Percentiles rank a stretch among this genome's conserved stretches.
Evolutionary conservation across 371 early-diverging fungal species (phyloP).

Genomic region (Actinomucor elegans): DNA sequence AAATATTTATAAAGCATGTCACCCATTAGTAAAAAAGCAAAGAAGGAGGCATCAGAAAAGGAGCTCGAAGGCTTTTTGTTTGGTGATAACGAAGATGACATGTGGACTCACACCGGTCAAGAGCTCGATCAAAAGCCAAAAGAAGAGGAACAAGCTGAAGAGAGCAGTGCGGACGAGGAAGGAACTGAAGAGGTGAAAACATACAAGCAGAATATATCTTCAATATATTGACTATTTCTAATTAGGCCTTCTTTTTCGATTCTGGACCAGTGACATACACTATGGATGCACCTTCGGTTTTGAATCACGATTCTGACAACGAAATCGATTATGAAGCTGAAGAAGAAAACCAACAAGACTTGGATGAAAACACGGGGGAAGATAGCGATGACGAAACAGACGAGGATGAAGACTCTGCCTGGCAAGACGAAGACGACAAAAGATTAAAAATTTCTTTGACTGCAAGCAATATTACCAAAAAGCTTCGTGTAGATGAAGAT

Average conservation of each 20-base stretch:
- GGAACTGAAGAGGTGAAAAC: slow-evolving; percentile 18
- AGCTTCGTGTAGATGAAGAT: slow-evolving; percentile 71
- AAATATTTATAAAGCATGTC: slow-evolving; percentile 11
- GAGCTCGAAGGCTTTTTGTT: slow-evolving; percentile 70
- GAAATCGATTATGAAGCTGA: slow-evolving; percentile 33
- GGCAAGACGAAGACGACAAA: slow-evolving; percentile 78
- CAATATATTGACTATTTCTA: too few relatives aligned
- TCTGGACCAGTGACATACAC: slow-evolving; percentile 37
- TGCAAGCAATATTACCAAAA: slow-evolving; percentile 64
- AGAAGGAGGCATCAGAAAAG: slow-evolving; percentile 45
- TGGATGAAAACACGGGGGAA: slow-evolving; percentile 16
- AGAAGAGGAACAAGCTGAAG: slow-evolving; percentile 13
- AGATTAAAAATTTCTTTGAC: slow-evolving; percentile 67
- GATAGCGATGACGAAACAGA: slow-evolving; percentile 19
- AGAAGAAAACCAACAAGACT: slow-evolving; percentile 13
- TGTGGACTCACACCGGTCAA: slow-evolving; percentile 37
- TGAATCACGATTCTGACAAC: slow-evolving; percentile 2
- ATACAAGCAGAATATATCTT: neutral
- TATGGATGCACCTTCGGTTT: slow-evolving; percentile 17
- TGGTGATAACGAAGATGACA: slow-evolving; percentile 48
- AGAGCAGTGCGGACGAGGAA: slow-evolving; percentile 22
- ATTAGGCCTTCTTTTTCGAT: slow-evolving; percentile 48
- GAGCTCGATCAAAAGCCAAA: slow-evolving; percentile 20
- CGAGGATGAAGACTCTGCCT: slow-evolving; percentile 51
- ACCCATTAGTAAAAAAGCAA: slow-evolving; percentile 22